Percentiles rank a stretch among this genome's conserved stretches.
Evolutionary conservation across 371 early-diverging fungal species (phyloP).

Genomic region (Mortierella polycephala): DNA sequence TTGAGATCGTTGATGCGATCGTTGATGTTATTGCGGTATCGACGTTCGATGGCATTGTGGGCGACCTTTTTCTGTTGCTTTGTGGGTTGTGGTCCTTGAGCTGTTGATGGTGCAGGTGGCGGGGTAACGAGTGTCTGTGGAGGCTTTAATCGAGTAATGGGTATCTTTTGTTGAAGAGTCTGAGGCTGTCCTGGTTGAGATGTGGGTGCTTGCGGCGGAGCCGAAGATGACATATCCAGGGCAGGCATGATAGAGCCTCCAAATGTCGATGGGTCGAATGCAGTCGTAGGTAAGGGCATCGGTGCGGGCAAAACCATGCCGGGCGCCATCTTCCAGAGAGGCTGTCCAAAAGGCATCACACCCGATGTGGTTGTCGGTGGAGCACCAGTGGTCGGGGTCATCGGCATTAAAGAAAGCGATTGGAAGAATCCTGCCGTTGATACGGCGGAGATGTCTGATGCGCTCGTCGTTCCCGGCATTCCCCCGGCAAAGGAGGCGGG

Average conservation of each 20-base stretch:
- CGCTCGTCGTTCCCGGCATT: constrained; percentile 7
- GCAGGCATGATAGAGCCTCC: constrained; percentile 17
- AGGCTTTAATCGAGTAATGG: constrained; percentile 57
- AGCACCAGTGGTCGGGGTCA: constrained; percentile 16
- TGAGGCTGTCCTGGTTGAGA: constrained; percentile 39
- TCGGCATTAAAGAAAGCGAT: constrained; percentile 27
- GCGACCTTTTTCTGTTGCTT: constrained; percentile 88
- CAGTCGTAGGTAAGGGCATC: constrained; percentile 25
- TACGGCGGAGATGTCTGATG: constrained; percentile 18
- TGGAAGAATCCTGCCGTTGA: constrained; percentile 50
- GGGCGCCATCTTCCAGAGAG: constrained; percentile 48
- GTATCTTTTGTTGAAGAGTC: constrained; percentile 49
- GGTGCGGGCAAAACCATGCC: constrained; percentile 41
- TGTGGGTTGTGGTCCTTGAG: constrained; percentile 51
- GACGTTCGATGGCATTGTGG: constrained; percentile 95
- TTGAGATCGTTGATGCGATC: constrained; percentile 89
- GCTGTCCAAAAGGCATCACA: constrained; percentile 30
- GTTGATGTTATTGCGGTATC: constrained; percentile 95
- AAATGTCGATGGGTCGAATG: constrained; percentile 47
- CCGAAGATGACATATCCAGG: constrained; percentile 13
- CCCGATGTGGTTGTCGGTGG: constrained; percentile 28
- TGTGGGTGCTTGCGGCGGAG: constrained; percentile 8
- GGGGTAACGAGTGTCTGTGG: constrained; percentile 39
- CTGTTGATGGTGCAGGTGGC: constrained; percentile 32
- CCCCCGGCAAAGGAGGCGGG: constrained; percentile 17